Evolutionary conservation across 73 alveolate genomes (phyloP), one percentile per base, ranked within the genome.

Genomic region (Uronychia setigera): DNA sequence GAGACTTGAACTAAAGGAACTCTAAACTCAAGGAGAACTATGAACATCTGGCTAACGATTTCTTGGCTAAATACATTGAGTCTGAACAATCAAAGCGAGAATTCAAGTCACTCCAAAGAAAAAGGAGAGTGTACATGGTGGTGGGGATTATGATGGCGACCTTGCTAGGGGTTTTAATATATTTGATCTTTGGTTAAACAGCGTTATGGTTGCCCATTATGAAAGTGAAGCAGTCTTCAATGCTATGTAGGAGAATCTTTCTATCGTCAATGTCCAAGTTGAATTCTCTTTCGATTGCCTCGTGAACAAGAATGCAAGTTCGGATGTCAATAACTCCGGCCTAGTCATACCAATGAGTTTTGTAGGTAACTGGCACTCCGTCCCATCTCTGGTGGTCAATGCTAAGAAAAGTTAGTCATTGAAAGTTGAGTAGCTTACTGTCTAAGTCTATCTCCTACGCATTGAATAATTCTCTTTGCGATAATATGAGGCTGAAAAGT

Each of bases 261-360:
- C 95, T 90, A 80, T 96, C 99, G 81, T 94, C 94, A 80, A 96
- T 87, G 82, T 96, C 98, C 46, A 96, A 82, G 46, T 95, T 94
- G 88, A 96, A 96, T 80, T 96, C 99, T 75, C 95, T 94, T 84
- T 96, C 99, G n/a, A 96, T 84, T 27, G 95, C 95, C 74, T 96
- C 99, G 79, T 96, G 99, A 58, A 96, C 86, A 29, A 92, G 93
- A 35, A 94, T 82, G 89, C 97, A 94, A 26, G 97, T 92, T 60
- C 96, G 94, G 46, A 96, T 87, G 84, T 94, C 97, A 34, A 93
- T 90, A n/a, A 33, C 83, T 33, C 93, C 98, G 60, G 80, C 83
- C 35, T 90, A 97, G 29, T 84, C 91, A 80, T 88, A 87, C 98
- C 98, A 96, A 81, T 92, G 80, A 33, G 99, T 94, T 76, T 96